Evolutionary conservation across 2,329 filamentous ascomycete genomes (phyloP), one percentile per base, ranked within the genome.

Genomic region (Neospermospora avenae): DNA sequence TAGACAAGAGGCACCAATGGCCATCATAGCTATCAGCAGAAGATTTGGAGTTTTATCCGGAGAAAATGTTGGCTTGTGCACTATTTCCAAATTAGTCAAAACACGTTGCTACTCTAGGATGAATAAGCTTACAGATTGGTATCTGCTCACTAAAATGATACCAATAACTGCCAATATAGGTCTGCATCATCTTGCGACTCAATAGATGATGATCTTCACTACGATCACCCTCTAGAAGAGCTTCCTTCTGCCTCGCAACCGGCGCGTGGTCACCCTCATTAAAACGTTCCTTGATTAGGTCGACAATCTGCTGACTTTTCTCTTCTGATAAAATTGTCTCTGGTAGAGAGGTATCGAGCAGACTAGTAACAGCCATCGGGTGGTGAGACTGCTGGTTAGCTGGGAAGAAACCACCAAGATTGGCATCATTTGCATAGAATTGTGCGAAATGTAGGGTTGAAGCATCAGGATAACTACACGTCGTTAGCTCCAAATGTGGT

Each of bases 121-220:
- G 37, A 34, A 18, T 24, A 20, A 22, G 62, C 70, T 59, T 64
- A 74, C 72, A 79, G 61, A 99, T 96, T 1, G 95, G 95, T 64
- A 98, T 81, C 73, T 98, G 95, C 57, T 93, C 89, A 73, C 95
- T 96, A 70, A 97, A 96, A 73, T 97, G 89, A 56, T 89, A 82
- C 95, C 95, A 99, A 74, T 96, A 99, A 1, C 92, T 96, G 11
- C 87, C 84, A 66, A 96, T 92, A 71, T 97, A 98, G 3, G 87
- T 88, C 75, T 97, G 91, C 89, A 98, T 96, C 91, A 96, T 97
- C 69, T 89, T 86, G 69, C 93, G 81, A 73, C 93, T 96, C 63
- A 98, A 78, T 78, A 87, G 82, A 62, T 88, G 84, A 24, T 77
- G 76, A 55, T 84, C 81, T 34, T 84, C 77, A 54, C 86, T 84